Evolutionary conservation across 1,139 yeast species (phyloP).

Genomic region (Hemisphaericaspora subhashii): DNA sequence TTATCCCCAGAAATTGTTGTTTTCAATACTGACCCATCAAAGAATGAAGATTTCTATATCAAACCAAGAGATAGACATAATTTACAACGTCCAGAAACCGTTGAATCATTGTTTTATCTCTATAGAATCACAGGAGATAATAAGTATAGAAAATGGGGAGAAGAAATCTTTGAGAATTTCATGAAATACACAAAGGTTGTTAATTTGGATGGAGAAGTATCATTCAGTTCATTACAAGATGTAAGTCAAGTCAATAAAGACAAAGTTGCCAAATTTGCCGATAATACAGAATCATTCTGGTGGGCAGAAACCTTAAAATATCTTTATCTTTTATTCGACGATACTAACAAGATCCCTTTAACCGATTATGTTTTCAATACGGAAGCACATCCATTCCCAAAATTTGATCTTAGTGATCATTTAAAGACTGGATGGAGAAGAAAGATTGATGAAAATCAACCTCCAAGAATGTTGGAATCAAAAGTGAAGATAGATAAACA

Average conservation of each 20-base stretch:
- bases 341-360: conserved; percentile 55
- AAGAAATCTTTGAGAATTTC: conserved; percentile 77
- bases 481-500: conserved; percentile 27
- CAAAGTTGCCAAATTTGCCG: conserved; percentile 49
- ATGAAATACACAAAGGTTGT: conserved; percentile 56
- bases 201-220: conserved; percentile 50
- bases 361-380: conserved; percentile 81
- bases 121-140: conserved; percentile 80
- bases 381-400: conserved; percentile 92
- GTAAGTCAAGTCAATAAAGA: conserved; percentile 49
- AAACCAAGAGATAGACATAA: conserved; percentile 77
- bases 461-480: conserved; percentile 19
- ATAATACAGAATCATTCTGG: conserved; percentile 94
- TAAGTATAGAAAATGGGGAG: conserved; percentile 88
- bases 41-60: conserved; percentile 57
- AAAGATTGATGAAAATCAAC: conserved; percentile 20
- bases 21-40: conserved; percentile 51
- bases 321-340: conserved; percentile 77
- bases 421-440: conserved; percentile 70
- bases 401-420: conserved; percentile 52
- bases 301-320: conserved; percentile 90
- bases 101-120: conserved; percentile 80
- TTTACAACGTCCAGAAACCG: conserved; percentile 92
- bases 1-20: conserved; percentile 87
- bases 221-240: conserved; percentile 69